phyloP scores from a whole-genome alignment of 164 flowering plant species.

The Litsea cubeba region DNA sequence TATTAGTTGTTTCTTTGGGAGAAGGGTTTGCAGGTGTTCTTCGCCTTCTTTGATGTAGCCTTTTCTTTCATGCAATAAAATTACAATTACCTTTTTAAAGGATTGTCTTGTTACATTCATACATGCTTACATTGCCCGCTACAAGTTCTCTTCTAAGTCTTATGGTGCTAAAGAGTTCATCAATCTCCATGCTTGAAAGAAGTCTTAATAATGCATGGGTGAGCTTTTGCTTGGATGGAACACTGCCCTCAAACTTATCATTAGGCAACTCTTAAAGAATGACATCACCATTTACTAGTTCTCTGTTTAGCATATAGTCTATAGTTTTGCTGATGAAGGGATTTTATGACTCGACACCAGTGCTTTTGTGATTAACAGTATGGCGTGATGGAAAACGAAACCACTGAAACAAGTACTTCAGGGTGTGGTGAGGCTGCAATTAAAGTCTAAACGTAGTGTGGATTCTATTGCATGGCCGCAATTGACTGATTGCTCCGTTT shows the following conservation, averaged over 20 bases:
- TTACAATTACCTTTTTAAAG: too few relatives aligned
- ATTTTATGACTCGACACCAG: constrained; percentile 45
- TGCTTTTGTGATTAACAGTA: constrained; percentile 69
- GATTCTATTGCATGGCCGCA: constrained; percentile 11
- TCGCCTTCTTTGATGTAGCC: too few relatives aligned
- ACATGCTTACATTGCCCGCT: too few relatives aligned
- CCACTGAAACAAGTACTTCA: constrained; percentile 96
- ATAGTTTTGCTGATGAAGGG: constrained; percentile 36
- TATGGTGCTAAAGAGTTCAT: not conserved
- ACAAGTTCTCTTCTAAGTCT: not conserved
- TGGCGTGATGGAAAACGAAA: constrained; percentile 95
- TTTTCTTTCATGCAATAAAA: too few relatives aligned
- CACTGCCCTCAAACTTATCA: not conserved
- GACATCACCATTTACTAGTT: not conserved
- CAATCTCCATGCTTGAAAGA: too few relatives aligned
- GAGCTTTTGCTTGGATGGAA: not conserved
- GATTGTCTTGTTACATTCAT: too few relatives aligned
- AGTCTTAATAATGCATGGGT: not conserved
- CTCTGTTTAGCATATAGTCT: not conserved
- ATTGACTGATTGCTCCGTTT: constrained; percentile 17
- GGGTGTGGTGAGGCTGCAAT: constrained; percentile 77
- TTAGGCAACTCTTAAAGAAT: too few relatives aligned
- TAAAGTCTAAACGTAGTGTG: constrained; percentile 9
- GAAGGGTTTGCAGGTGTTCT: too few relatives aligned
- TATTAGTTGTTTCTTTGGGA: too few relatives aligned